Conservation (phyloP, 2,329 filamentous ascomycete species). For the Fusarium sp. region DNA sequence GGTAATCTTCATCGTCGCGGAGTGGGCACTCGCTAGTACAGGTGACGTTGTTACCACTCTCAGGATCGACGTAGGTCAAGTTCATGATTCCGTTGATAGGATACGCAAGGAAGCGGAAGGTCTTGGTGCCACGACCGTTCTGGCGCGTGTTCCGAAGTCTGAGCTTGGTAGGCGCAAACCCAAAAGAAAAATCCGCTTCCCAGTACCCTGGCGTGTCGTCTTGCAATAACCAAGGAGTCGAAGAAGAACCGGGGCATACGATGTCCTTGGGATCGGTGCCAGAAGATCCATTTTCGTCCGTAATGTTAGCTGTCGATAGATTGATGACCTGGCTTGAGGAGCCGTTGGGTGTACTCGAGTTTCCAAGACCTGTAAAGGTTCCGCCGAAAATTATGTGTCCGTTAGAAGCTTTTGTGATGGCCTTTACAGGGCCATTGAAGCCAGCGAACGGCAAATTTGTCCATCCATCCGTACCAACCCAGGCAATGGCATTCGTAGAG, state of each 20-base stretch:
- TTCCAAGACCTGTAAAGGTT: constrained; percentile 87
- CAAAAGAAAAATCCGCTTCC: constrained; percentile 84
- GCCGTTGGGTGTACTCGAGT: constrained; percentile 73
- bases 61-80: constrained; percentile 86
- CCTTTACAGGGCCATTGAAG: constrained; percentile 91
- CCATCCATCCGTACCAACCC: constrained; percentile 76
- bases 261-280: constrained; percentile 78
- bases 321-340: constrained; percentile 85
- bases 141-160: constrained; percentile 88
- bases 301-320: constrained; percentile 79
- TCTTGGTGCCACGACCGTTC: constrained; percentile 86
- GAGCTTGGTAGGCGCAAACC: constrained; percentile 86
- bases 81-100: constrained; percentile 96
- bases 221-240: constrained; percentile 80
- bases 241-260: constrained; percentile 76
- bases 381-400: constrained; percentile 94
- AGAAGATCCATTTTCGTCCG: constrained; percentile 69
- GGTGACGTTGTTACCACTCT: constrained; percentile 70
- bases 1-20: constrained; percentile 74
- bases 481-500: constrained; percentile 90
- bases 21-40: constrained; percentile 91
- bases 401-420: constrained; percentile 82
- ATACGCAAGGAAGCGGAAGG: constrained; percentile 85
- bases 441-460: constrained; percentile 87
- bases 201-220: constrained; percentile 83